Base-by-base conservation (phyloP, 768 basidiomycete genomes). In the Krasilnikovozyma curviuscula region DNA sequence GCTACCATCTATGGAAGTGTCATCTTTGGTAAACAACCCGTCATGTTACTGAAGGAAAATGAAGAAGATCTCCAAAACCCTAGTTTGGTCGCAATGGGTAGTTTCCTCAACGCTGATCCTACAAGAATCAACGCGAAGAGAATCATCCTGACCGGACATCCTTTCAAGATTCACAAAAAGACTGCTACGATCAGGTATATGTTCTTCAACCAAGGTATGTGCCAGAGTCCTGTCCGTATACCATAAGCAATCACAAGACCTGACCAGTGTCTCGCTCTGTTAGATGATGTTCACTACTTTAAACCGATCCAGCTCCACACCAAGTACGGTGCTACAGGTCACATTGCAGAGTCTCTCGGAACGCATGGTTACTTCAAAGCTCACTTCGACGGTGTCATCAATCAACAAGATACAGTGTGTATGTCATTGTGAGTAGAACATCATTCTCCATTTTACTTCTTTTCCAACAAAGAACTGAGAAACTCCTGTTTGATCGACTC, bases 321-420 rank as follows among this genome's bases (percentile, higher is more conserved):
- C 3, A 98, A 95, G 66, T 73, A 79, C 52, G 89, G 91, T 9
- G 73, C 84, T 19, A 72, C 71, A 23, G 93, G 91, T 2, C 88
- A 98, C 64, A 83, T 66, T 54, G 57, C 58, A 18, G 89, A 88
- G 65, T 80, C 84, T 8, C 77, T 98, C 16, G 91, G 91, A 40
- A 97, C 88, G 27, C 91, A 98, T 60, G 93, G 91, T 27, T 86
- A 95, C 66, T 85, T 88, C 73, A 97, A 97, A 69, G 89, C 86
- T 16, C 75, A 83, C 63, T 86, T 88, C 65, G 50, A 52, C 41
- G 38, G 29, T 18, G 31, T 24, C 21, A 27, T 49, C 33, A 46
- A 43, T 40, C 44, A 28, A 33, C 91, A 93, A 86, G 93, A 97
- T 56, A 91, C 86, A 14, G 74, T 95, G 48, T 93, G 88, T 64